Conservation (phyloP, 2,329 filamentous ascomycete species). For the Neopestalotiopsis rosae region DNA sequence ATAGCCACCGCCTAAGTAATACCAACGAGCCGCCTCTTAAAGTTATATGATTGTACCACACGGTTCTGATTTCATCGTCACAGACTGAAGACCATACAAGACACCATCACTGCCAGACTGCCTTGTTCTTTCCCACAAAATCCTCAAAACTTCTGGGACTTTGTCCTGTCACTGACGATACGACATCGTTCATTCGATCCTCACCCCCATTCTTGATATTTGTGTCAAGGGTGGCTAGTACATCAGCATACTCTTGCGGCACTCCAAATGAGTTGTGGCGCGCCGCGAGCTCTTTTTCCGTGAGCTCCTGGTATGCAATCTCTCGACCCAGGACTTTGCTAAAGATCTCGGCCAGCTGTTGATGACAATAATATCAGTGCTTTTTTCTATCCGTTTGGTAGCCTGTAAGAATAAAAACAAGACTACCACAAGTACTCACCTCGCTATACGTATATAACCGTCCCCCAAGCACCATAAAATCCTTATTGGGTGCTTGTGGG, state of each 20-base stretch:
- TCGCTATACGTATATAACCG: conserved; percentile 35
- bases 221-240: conserved; percentile 40
- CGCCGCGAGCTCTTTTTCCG: conserved; percentile 32
- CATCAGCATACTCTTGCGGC: conserved; percentile 36
- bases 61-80: not conserved
- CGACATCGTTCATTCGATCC: conserved; percentile 39
- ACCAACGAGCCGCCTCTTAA: not conserved
- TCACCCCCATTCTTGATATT: conserved; percentile 41
- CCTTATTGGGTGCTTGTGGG: conserved; percentile 44
- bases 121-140: conserved; percentile 29
- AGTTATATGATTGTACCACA: not conserved
- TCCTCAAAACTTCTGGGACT: conserved; percentile 37
- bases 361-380: not conserved
- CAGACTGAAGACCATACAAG: not conserved
- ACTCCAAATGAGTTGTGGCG: conserved; percentile 32
- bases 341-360: conserved; percentile 40
- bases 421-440: not conserved
- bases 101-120: conserved; percentile 19
- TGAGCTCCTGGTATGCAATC: conserved; percentile 41
- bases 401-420: too few species aligned
- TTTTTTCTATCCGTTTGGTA: not conserved
- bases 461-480: conserved; percentile 41
- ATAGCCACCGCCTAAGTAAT: not conserved
- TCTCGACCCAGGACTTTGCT: conserved; percentile 36
- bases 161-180: conserved; percentile 39